Base-by-base conservation (phyloP, 2,329 filamentous ascomycete genomes). In the Fusarium sp. region DNA sequence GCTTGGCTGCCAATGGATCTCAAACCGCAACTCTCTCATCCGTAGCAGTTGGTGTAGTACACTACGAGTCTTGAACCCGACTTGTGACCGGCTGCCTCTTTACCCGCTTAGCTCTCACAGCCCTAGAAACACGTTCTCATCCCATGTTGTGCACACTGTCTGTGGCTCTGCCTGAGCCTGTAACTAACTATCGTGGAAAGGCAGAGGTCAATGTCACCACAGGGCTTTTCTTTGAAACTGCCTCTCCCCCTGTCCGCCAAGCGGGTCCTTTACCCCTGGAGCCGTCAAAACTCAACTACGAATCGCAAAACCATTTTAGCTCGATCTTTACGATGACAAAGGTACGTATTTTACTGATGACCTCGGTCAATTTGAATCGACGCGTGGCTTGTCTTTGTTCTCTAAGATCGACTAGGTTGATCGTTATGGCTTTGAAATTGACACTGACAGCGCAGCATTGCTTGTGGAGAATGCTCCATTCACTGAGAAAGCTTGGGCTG, bases 91-190 rank as follows among this genome's bases (percentile, higher is more conserved):
- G 68, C 58, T 71, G 67, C 68, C 68, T 66, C 64, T 45, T 54
- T 64, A 65, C 55, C 65, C 64, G 64, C 41, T 37, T 61, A 49
- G 46, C 41, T 57, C 55, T 61, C 27, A 61, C 52, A 54, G 48
- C 34, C 29, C 46, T 48, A 42, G 53, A 51, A 52, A 54, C 71
- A 40, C 61, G 57, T 52, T 65, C 65, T 69, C 69, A 75, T 75
- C 71, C 69, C 56, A 75, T 66, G 71, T 74, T 58, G 59, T 61
- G 70, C 73, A 49, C 51, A 51, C 20, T 45, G 44, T 56, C 37
- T 37, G 45, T 61, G 49, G 27, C 25, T 55, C 25, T 56, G 46
- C 46, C 30, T 52, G 34, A 52, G 32, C 34, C 49, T 52, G 49
- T 52, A 52, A 52, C 49, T 52, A 52, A 52, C 49, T 37, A 51